These are phyloP conservation scores for Eucalyptus tenuipes DNA, from an alignment of 345 rosid genomes.

Conservation along the genomic window DNA sequence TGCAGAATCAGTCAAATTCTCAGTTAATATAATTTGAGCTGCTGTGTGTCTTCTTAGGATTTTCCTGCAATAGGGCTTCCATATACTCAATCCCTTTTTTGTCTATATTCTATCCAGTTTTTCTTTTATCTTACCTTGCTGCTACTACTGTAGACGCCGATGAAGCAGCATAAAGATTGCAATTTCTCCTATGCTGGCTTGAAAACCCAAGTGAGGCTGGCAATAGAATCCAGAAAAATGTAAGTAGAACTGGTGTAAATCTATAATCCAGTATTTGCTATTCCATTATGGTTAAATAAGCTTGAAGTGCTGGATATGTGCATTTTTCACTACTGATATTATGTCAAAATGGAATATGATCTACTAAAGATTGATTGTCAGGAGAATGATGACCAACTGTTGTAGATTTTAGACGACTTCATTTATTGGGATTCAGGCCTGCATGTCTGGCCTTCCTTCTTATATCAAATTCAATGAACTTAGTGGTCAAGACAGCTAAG, in stretches of 20 bases:
- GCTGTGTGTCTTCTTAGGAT: background rate
- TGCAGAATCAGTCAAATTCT: conserved; percentile 59
- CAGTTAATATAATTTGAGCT: conserved; percentile 29
- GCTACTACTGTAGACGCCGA: conserved; percentile 45
- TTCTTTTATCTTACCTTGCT: background rate
- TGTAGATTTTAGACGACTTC: background rate
- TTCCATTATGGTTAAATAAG: background rate
- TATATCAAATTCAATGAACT: background rate
- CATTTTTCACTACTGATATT: background rate
- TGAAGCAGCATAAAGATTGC: conserved; percentile 87
- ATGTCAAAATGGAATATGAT: background rate
- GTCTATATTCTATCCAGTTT: background rate
- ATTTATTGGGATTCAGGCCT: background rate
- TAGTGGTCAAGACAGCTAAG: background rate
- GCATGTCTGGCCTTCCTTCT: background rate
- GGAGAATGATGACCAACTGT: background rate
- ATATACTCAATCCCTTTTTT: background rate
- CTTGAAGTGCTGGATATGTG: background rate
- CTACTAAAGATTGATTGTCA: background rate
- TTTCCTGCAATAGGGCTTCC: background rate
- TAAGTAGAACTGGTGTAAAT: conserved; percentile 6
- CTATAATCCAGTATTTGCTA: background rate
- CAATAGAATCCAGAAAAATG: conserved; percentile 82
- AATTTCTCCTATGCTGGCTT: conserved; percentile 94
- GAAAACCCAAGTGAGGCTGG: conserved; percentile 92